Conservation (phyloP, 2,329 filamentous ascomycete genomes). For the Pleomassaria siparia region DNA sequence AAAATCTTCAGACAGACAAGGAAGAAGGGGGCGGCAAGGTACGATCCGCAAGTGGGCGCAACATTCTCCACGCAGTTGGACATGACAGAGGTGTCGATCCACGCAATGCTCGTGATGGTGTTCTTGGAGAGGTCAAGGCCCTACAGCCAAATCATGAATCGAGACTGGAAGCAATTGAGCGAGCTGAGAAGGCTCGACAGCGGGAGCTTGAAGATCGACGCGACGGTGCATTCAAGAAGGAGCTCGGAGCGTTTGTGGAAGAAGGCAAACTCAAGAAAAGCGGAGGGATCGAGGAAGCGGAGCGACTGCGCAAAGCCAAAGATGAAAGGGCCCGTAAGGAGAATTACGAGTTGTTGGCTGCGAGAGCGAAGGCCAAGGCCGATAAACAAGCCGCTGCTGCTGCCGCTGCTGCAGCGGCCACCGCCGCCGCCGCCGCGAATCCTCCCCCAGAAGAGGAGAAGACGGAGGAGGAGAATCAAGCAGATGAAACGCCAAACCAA, state of each 20-base stretch:
- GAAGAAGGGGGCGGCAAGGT: slow-evolving; percentile 50
- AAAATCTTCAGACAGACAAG: slow-evolving; percentile 73
- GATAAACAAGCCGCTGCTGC: slow-evolving; percentile 46
- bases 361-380: slow-evolving; percentile 46
- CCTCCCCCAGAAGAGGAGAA: slow-evolving; percentile 25
- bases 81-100: slow-evolving; percentile 64
- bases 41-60: slow-evolving; percentile 53
- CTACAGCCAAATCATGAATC: slow-evolving; percentile 93
- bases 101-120: slow-evolving; percentile 80
- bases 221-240: slow-evolving; percentile 78
- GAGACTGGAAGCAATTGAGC: slow-evolving; percentile 90
- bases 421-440: slow-evolving; percentile 27
- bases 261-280: slow-evolving; percentile 95
- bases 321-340: slow-evolving; percentile 85
- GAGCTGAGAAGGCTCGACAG: slow-evolving; percentile 89
- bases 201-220: slow-evolving; percentile 80
- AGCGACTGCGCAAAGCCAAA: slow-evolving; percentile 78
- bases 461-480: slow-evolving; percentile 23
- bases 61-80: slow-evolving; percentile 36
- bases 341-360: slow-evolving; percentile 59
- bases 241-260: slow-evolving; percentile 81
- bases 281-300: slow-evolving; percentile 91
- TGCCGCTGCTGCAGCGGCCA: slow-evolving; percentile 25
- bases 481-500: slow-evolving; percentile 18
- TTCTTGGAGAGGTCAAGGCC: slow-evolving; percentile 90